Conservation (phyloP, 257 asterid species). For the Capsicum chinense region DNA sequence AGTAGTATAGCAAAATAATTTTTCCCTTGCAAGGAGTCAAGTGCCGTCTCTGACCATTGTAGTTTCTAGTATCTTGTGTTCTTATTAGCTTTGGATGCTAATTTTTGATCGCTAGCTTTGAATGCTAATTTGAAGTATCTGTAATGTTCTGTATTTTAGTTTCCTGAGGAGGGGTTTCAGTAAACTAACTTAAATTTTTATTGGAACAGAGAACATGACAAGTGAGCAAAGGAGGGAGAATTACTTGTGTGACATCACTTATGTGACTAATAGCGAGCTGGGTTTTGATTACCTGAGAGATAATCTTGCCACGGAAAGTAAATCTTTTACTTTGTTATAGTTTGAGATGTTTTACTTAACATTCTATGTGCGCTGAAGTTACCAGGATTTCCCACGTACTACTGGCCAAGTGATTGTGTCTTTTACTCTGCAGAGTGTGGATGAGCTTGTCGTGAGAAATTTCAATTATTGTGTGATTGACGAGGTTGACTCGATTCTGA, state of each 20-base stretch:
- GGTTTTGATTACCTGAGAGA: conserved; percentile 96
- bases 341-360: conserved; percentile 14
- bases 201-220: conserved; percentile 87
- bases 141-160: background rate
- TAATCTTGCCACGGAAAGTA: conserved; percentile 98
- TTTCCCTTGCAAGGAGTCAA: background rate
- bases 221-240: conserved; percentile 94
- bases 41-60: background rate
- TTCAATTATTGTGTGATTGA: conserved; percentile 94
- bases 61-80: background rate
- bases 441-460: conserved; percentile 90
- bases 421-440: conserved; percentile 74
- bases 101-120: background rate
- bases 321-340: conserved; percentile 44
- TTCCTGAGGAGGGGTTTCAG: conserved; percentile 30
- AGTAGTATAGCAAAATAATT: background rate
- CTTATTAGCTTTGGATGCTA: background rate
- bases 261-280: conserved; percentile 96
- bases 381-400: conserved; percentile 28
- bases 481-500: conserved; percentile 97
- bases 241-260: conserved; percentile 88
- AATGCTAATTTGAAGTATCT: conserved; percentile 3
- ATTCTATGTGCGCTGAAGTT: conserved; percentile 25
- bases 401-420: conserved; percentile 35
- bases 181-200: conserved; percentile 40